Evolutionary conservation across 83 land plant species (phyloP).

Genomic region (Larix sibirica): DNA sequence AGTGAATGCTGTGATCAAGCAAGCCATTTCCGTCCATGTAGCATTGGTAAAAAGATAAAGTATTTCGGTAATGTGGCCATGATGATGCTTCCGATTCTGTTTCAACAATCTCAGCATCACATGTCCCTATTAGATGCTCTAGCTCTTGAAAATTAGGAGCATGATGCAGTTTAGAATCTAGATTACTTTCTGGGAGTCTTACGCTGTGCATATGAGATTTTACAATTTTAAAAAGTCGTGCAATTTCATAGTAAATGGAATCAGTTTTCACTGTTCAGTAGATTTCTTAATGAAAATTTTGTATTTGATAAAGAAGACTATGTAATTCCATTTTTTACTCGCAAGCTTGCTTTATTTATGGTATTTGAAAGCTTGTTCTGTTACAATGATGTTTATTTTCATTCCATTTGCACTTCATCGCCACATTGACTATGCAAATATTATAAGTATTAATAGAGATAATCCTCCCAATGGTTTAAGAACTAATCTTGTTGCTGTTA

Average conservation of each 20-base stretch:
- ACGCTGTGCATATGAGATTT: not conserved
- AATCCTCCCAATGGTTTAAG: not conserved
- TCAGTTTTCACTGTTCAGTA: not conserved
- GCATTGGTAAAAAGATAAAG: not conserved
- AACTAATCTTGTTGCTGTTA: not conserved
- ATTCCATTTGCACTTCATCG: not conserved
- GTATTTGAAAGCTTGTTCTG: not conserved
- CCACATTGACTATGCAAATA: not conserved
- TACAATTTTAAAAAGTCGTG: not conserved
- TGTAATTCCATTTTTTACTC: not conserved
- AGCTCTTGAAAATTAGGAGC: slow-evolving; percentile 4
- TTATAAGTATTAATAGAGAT: not conserved
- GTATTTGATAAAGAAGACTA: not conserved
- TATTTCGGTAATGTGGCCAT: not conserved
- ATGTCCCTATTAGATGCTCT: not conserved
- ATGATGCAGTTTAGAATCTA: not conserved
- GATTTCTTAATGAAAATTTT: not conserved
- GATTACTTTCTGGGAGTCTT: not conserved
- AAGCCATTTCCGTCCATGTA: slow-evolving; percentile 2
- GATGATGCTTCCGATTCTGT: not conserved
- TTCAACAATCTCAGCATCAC: not conserved
- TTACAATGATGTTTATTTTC: not conserved
- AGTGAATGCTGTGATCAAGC: slow-evolving; percentile 4
- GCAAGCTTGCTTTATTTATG: not conserved
- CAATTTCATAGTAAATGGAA: not conserved